A percentile compares a stretch with the other conserved stretches of the same genome.
phyloP scores from a whole-genome alignment of 2,329 filamentous ascomycete species.

The Oidium heveae region DNA sequence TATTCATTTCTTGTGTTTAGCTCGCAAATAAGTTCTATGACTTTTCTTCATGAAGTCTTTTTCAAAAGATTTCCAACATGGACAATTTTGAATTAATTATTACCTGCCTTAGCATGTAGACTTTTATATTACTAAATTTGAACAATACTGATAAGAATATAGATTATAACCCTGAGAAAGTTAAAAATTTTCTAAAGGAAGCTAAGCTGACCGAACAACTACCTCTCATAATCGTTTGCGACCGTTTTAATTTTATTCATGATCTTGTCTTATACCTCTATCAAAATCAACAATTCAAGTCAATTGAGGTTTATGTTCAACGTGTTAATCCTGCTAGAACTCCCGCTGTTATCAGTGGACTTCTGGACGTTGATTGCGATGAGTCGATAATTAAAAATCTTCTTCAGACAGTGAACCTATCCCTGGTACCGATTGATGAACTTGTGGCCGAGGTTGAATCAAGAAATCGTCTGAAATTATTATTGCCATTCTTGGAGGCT shows the following conservation, averaged over 20 bases:
- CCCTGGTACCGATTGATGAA: constrained; percentile 77
- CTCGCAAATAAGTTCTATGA: too few species aligned
- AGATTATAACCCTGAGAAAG: constrained; percentile 66
- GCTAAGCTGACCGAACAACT: constrained; percentile 78
- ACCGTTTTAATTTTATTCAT: constrained; percentile 97
- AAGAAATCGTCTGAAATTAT: constrained; percentile 81
- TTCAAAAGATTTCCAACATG: too few species aligned
- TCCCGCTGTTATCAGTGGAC: constrained; percentile 73
- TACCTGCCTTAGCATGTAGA: too few species aligned
- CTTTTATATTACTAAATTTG: too few species aligned
- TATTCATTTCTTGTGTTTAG: too few species aligned
- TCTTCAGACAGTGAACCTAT: constrained; percentile 58
- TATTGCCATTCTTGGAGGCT: constrained; percentile 85
- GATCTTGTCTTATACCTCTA: constrained; percentile 91
- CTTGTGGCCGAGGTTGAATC: constrained; percentile 87
- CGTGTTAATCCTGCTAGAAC: constrained; percentile 81
- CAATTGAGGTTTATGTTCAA: constrained; percentile 95
- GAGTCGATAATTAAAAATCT: constrained; percentile 89
- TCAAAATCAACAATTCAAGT: constrained; percentile 98
- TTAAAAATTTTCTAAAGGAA: constrained; percentile 98
- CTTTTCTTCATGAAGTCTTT: too few species aligned
- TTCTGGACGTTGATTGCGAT: constrained; percentile 92
- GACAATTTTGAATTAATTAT: too few species aligned
- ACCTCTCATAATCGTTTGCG: constrained; percentile 91
- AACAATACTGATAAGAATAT: background rate